These are phyloP conservation scores for Tolypocladium tropicale DNA, from an alignment of 2,329 filamentous ascomycete species.

Conservation along the genomic window DNA sequence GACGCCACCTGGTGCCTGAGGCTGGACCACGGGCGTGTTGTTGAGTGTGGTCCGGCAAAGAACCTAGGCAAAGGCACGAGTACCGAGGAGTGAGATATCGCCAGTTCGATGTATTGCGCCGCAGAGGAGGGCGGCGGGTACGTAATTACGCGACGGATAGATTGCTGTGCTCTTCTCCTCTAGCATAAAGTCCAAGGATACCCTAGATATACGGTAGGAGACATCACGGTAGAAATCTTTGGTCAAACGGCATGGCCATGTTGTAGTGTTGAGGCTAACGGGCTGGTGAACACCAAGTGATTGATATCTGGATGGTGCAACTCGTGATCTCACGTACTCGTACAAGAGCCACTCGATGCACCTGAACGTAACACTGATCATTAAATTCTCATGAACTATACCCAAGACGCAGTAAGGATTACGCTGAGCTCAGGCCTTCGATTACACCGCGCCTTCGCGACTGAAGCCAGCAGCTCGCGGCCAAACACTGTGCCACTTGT, in stretches of 20 bases:
- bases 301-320: too few relatives aligned
- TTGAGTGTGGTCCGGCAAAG: slow-evolving; percentile 34
- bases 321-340: too few relatives aligned
- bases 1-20: slow-evolving; percentile 46
- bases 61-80: slow-evolving; percentile 1
- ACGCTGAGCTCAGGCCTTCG: too few relatives aligned
- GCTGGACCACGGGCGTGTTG: slow-evolving; percentile 39
- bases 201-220: neutral
- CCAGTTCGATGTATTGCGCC: neutral
- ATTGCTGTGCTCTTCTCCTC: neutral
- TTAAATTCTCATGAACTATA: too few relatives aligned
- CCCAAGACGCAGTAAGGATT: too few relatives aligned
- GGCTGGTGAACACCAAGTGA: too few relatives aligned
- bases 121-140: too few relatives aligned
- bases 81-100: neutral
- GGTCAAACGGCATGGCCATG: too few relatives aligned
- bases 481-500: slow-evolving; percentile 15
- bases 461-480: neutral
- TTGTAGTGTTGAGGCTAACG: too few relatives aligned
- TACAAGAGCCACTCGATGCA: too few relatives aligned
- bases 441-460: neutral
- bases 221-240: neutral
- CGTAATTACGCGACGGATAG: neutral
- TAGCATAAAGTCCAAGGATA: neutral
- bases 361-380: too few relatives aligned